Evolutionary conservation across 352 stramenopile genomes (phyloP), one percentile per base, ranked within the genome.

Genomic region (Aphanomyces astaci): DNA sequence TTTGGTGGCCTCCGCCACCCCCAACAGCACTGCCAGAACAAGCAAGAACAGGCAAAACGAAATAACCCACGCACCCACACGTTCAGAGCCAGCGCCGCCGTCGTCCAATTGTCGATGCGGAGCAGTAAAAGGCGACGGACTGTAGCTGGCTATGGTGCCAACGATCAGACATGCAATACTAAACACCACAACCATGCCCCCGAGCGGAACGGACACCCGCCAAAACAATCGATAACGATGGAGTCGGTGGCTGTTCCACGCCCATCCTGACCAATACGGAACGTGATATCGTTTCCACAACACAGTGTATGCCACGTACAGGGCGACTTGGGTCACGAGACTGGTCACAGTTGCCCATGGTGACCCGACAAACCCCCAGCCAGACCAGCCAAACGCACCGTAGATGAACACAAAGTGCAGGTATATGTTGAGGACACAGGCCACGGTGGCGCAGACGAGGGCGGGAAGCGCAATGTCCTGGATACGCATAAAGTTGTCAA

Each of bases 321-420:
- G 39, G 0, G 30, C 19, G 9, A 33, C 9, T 33, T 52, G 56
- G 19, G 53, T 17, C 28, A 65, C 25, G 3, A 65, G 33, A 13
- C 32, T 36, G 25, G 56, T 28, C 32, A 90, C 82, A 0, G 85
- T 91, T 13, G 85, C 75, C 27, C 88, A 75, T 11, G 85, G 80
- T 1, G 85, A 93, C n/a, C 85, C 82, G 59, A 89, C 77, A 49
- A 93, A 91, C 60, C 81, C 85, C 52, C 91, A 60, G 2, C 82
- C 82, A 4, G 22, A 27, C 76, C 79, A 84, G 19, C 79, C 80
- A 45, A 82, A 84, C 1, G 22, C 22, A 17, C 56, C 56, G 36
- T 25, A 65, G 56, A 65, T 48, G 56, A 53, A 48, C 5, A 65
- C 4, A 36, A 52, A 51, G 24, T 65, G 56, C n/a, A 65, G 56